A percentile compares a stretch with the other conserved stretches of the same genome.
phyloP scores from a whole-genome alignment of 1,139 yeast genomes.

The Diutina sp. region DNA sequence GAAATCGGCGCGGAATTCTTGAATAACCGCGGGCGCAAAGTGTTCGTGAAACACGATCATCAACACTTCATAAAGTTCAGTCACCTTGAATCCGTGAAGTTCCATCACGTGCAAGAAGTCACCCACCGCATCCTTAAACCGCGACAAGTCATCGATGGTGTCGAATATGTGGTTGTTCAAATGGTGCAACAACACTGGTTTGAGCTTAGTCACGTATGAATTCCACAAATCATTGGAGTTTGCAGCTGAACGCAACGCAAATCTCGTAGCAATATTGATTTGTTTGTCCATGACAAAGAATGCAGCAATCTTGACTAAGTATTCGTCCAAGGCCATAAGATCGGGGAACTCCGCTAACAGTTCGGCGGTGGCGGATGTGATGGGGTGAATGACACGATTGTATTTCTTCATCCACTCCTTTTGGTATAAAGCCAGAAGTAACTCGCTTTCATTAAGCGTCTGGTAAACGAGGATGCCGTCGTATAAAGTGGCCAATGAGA shows the following conservation, averaged over 20 bases:
- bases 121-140: conserved; percentile 48
- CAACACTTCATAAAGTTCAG: conserved; percentile 51
- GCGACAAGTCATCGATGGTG: conserved; percentile 15
- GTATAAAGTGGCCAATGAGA: conserved; percentile 58
- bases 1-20: conserved; percentile 51
- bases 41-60: conserved; percentile 44
- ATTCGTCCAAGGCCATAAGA: conserved; percentile 32
- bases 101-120: conserved; percentile 69
- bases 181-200: conserved; percentile 36
- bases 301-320: conserved; percentile 57
- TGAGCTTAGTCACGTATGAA: conserved; percentile 44
- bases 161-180: conserved; percentile 9
- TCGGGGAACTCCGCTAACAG: conserved; percentile 10
- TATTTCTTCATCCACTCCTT: conserved; percentile 68
- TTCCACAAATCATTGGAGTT: conserved; percentile 74
- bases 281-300: conserved; percentile 68
- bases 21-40: conserved; percentile 43
- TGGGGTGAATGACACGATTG: conserved; percentile 59
- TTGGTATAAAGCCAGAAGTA: conserved; percentile 48
- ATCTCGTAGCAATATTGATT: conserved; percentile 44
- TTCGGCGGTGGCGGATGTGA: conserved; percentile 18
- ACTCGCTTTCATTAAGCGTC: conserved; percentile 52
- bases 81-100: conserved; percentile 49
- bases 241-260: conserved; percentile 38
- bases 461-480: conserved; percentile 78